These are phyloP conservation scores for Dalbergia cultrata DNA, from an alignment of 306 rosid species.

Conservation along the genomic window DNA sequence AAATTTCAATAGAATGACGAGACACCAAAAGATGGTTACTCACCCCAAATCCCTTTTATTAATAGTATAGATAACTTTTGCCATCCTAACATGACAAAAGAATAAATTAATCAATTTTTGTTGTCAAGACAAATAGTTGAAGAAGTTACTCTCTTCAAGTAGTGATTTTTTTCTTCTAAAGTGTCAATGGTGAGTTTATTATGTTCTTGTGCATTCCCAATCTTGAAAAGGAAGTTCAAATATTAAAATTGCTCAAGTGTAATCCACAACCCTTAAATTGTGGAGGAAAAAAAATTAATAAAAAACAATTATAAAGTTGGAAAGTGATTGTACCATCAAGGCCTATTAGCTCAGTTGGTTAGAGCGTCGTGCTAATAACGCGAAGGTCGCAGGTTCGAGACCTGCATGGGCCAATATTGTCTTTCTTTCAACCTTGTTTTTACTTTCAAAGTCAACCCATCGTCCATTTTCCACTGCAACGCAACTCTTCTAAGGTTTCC, in stretches of 20 bases:
- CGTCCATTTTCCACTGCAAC: no score
- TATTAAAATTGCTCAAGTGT: neutral
- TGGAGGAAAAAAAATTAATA: no score
- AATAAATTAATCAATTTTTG: no score
- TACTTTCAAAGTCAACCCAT: neutral
- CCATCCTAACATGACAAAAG: no score
- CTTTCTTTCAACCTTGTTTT: neutral
- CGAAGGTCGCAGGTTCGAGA: constrained; percentile 80
- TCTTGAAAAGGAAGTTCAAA: neutral
- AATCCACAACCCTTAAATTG: no score
- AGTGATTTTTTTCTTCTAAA: neutral
- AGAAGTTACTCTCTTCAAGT: neutral
- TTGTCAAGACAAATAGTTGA: neutral
- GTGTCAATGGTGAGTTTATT: neutral
- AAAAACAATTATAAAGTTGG: no score
- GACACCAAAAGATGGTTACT: no score
- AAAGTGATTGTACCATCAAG: neutral
- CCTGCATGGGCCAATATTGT: constrained; percentile 51
- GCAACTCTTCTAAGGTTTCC: neutral
- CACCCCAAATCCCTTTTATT: no score
- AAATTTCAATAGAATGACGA: no score
- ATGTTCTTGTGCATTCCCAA: neutral
- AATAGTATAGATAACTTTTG: no score
- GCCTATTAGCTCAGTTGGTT: constrained; percentile 69
- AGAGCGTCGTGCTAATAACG: constrained; percentile 82